A percentile compares a stretch with the other conserved stretches of the same genome.
These are phyloP conservation scores for Apophysomyces trapeziformis DNA, from an alignment of 371 early-diverging fungal genomes.

Conservation along the genomic window DNA sequence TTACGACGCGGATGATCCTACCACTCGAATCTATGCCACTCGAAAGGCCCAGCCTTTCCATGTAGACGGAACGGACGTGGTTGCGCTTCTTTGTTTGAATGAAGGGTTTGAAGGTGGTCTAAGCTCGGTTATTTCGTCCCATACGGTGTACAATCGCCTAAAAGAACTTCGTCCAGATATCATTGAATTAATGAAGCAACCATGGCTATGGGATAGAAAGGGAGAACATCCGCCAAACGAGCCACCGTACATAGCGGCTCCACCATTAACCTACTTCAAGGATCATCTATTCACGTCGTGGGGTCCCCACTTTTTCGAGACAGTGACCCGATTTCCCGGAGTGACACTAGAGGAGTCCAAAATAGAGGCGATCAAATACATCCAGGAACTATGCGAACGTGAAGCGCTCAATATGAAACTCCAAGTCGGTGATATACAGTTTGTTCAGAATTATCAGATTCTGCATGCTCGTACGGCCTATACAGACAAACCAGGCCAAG, in stretches of 20 bases:
- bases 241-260: slow-evolving; percentile 32
- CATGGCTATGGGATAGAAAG: slow-evolving; percentile 54
- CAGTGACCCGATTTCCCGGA: slow-evolving; percentile 44
- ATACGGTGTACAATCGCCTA: slow-evolving; percentile 47
- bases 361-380: slow-evolving; percentile 46
- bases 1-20: slow-evolving; percentile 42
- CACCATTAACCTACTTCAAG: slow-evolving; percentile 39
- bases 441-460: slow-evolving; percentile 49
- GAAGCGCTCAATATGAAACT: slow-evolving; percentile 50
- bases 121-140: slow-evolving; percentile 47
- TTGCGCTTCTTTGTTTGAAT: slow-evolving; percentile 39
- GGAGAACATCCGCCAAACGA: slow-evolving; percentile 41
- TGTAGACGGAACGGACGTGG: slow-evolving; percentile 50
- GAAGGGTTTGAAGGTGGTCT: slow-evolving; percentile 43
- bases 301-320: slow-evolving; percentile 53
- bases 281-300: slow-evolving; percentile 44
- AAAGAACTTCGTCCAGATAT: slow-evolving; percentile 46
- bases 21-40: slow-evolving; percentile 54
- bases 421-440: slow-evolving; percentile 48
- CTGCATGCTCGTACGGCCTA: slow-evolving; percentile 51
- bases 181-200: slow-evolving; percentile 42
- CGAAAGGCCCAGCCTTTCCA: slow-evolving; percentile 55
- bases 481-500: slow-evolving; percentile 30
- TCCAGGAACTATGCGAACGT: slow-evolving; percentile 43
- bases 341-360: slow-evolving; percentile 29